Evolutionary conservation across 441 rosid species (phyloP).

Genomic region (Lepidium campestre): DNA sequence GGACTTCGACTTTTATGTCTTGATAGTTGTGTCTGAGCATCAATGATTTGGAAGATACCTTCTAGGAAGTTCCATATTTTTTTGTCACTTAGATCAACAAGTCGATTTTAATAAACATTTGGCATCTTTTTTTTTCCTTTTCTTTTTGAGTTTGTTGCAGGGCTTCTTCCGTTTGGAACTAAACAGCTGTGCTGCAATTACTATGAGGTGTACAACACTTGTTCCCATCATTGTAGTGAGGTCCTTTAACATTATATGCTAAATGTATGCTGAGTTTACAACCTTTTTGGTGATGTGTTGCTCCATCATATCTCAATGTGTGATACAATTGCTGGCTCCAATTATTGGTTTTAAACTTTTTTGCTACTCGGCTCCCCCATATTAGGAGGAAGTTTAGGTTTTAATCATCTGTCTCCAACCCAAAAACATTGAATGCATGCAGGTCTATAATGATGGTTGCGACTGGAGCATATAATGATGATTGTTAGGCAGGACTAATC

Average conservation of each 20-base stretch:
- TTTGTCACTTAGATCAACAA: constrained; percentile 37
- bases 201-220: constrained; percentile 46
- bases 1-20: no score
- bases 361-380: neutral
- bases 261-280: constrained; percentile 58
- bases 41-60: constrained; percentile 28
- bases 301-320: constrained; percentile 21
- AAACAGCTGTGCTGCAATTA: constrained; percentile 45
- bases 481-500: constrained; percentile 36
- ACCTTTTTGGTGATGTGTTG: constrained; percentile 18
- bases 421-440: constrained; percentile 41
- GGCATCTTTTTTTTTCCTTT: constrained; percentile 34
- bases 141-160: constrained; percentile 68
- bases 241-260: constrained; percentile 46
- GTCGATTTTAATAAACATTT: constrained; percentile 44
- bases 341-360: neutral
- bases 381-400: neutral
- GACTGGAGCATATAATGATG: constrained; percentile 43
- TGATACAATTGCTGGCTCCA: constrained; percentile 15
- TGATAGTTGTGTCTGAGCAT: neutral
- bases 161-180: constrained; percentile 45
- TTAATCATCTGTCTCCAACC: neutral
- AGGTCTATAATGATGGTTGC: constrained; percentile 46
- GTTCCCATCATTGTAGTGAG: constrained; percentile 49
- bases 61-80: constrained; percentile 36